Percentiles rank a stretch among this genome's conserved stretches.
Conservation (phyloP, 768 basidiomycete genomes). For the Tylopilus plumbeoviolaceoides region DNA sequence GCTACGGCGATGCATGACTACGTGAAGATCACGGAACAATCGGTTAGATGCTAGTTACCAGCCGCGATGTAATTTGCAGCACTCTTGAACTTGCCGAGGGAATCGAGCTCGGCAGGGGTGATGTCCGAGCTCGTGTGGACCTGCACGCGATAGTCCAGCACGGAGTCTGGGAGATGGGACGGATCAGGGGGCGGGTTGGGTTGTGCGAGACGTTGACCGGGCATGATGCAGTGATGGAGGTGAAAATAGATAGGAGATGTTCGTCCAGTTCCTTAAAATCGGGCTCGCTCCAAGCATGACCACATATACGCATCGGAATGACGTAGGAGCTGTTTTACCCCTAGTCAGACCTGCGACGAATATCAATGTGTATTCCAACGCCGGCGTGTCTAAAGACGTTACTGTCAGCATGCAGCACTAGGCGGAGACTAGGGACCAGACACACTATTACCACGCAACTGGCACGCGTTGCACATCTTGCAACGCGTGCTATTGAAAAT, state of each 20-base stretch:
- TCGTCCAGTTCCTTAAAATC: background rate
- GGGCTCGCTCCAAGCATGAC: no score
- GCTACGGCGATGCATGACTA: conserved; percentile 36
- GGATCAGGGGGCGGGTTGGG: conserved; percentile 69
- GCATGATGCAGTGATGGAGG: conserved; percentile 38
- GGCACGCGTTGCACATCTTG: no score
- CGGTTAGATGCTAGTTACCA: conserved; percentile 36
- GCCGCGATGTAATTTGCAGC: conserved; percentile 71
- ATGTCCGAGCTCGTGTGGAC: conserved; percentile 47
- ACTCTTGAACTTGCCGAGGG: conserved; percentile 50
- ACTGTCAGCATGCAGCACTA: no score
- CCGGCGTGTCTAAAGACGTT: no score
- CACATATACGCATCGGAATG: no score
- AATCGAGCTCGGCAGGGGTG: conserved; percentile 45
- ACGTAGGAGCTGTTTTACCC: no score
- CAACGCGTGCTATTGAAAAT: no score
- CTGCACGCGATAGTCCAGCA: conserved; percentile 47
- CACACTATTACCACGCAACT: no score
- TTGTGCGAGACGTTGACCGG: conserved; percentile 51
- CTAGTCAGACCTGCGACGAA: no score
- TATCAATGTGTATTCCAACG: no score
- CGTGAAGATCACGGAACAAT: background rate
- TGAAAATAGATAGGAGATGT: background rate
- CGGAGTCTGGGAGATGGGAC: conserved; percentile 58
- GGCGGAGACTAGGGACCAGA: no score